Conservation (phyloP, 805 yeast genomes). For the Zygosaccharomyces siamensis region DNA sequence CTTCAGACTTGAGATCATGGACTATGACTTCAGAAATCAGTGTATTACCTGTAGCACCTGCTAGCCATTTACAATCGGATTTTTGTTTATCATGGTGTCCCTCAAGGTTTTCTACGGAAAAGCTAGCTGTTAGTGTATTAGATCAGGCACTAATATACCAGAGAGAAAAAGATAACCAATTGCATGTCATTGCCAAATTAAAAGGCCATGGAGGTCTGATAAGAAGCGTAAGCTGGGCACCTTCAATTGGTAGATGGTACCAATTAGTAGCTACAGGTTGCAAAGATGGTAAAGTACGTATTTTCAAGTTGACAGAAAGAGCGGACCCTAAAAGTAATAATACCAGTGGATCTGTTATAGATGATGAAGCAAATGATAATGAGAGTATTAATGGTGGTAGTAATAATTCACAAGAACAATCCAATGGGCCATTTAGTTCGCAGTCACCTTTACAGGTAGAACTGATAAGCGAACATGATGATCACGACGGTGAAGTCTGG, state of each 20-base stretch:
- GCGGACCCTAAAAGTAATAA: conserved; percentile 4
- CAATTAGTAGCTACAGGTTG: conserved; percentile 93
- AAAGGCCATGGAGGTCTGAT: conserved; percentile 85
- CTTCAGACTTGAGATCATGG: conserved; percentile 84
- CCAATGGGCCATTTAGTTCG: background rate
- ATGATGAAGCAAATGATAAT: conserved; percentile 6
- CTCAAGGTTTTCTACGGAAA: conserved; percentile 74
- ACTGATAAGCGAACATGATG: conserved; percentile 60
- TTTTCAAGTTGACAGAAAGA: conserved; percentile 63
- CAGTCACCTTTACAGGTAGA: conserved; percentile 43
- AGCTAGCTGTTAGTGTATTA: conserved; percentile 74
- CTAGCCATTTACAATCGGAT: conserved; percentile 76
- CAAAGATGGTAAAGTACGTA: conserved; percentile 87
- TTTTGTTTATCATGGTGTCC: conserved; percentile 90
- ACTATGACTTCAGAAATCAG: conserved; percentile 65
- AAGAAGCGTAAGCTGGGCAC: conserved; percentile 92
- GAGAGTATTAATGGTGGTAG: conserved; percentile 1
- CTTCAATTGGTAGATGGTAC: conserved; percentile 85
- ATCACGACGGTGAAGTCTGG: conserved; percentile 91
- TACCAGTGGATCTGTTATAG: background rate
- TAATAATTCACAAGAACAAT: conserved; percentile 2
- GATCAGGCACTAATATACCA: conserved; percentile 83
- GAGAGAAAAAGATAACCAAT: conserved; percentile 47
- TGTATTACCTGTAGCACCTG: conserved; percentile 65
- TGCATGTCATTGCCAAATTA: conserved; percentile 54